Evolutionary conservation across 2,329 filamentous ascomycete genomes (phyloP).

Genomic region (Aschersonia sp.): DNA sequence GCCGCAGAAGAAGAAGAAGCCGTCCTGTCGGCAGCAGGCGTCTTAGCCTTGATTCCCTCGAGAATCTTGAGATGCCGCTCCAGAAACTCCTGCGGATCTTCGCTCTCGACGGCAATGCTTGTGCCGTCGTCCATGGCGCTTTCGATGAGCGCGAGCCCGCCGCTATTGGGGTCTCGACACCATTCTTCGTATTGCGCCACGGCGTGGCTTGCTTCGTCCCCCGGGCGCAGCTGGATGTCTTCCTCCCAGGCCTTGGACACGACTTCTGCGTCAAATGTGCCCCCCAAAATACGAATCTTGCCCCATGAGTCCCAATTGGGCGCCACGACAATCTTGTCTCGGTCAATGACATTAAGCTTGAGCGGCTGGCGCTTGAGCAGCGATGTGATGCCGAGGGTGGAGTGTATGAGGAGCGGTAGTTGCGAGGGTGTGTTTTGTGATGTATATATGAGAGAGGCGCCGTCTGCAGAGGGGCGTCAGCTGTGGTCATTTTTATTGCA

Average conservation of each 20-base stretch:
- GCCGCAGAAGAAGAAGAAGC: too few species aligned
- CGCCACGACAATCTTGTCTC: slow-evolving; percentile 86
- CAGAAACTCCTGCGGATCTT: slow-evolving; percentile 67
- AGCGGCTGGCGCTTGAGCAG: slow-evolving; percentile 64
- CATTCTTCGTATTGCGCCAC: slow-evolving; percentile 65
- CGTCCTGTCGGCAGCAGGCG: slow-evolving; percentile 9
- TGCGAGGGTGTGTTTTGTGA: slow-evolving; percentile 63
- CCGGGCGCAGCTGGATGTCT: slow-evolving; percentile 48
- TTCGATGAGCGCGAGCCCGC: slow-evolving; percentile 30
- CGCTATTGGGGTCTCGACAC: slow-evolving; percentile 59
- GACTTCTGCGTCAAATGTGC: slow-evolving; percentile 82
- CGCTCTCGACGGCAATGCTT: slow-evolving; percentile 19
- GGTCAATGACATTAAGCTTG: slow-evolving; percentile 83
- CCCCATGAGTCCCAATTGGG: slow-evolving; percentile 98
- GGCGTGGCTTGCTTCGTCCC: slow-evolving; percentile 20
- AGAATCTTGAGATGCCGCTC: slow-evolving; percentile 60
- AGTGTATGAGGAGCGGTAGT: slow-evolving; percentile 67
- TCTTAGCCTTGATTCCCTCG: slow-evolving; percentile 46
- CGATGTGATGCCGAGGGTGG: slow-evolving; percentile 73
- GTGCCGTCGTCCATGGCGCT: slow-evolving; percentile 22
- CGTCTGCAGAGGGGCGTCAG: slow-evolving; percentile 36
- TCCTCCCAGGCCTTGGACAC: slow-evolving; percentile 75
- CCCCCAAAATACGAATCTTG: slow-evolving; percentile 83
- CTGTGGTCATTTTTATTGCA: neutral
- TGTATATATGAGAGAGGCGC: slow-evolving; percentile 74